Evolutionary conservation across 140 eudicot genomes (phyloP), one percentile per base, ranked within the genome.

Genomic region (Erigeron philadelphicus): DNA sequence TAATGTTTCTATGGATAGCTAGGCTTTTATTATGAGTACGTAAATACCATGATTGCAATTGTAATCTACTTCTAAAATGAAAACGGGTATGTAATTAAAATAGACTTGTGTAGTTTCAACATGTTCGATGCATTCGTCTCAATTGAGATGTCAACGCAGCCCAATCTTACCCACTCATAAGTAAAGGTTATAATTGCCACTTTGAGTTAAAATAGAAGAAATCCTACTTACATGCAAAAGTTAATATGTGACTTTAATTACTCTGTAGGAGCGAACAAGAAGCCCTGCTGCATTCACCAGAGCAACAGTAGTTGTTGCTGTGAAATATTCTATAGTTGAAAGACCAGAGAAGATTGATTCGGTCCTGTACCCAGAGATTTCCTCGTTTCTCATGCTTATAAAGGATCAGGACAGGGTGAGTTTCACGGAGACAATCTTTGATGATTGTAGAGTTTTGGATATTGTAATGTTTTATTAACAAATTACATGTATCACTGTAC

Each of bases 231-330:
- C 7, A 9, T 42, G n/a, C 21, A 10, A 63, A 69, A 56, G 72
- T 48, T 71, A 12, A 61, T 43, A 18, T 35, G 42, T 7, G 49
- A 45, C 38, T 45, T 17, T 78, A 48, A 46, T 16, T 83, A 60
- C 65, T 70, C 52, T 84, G 78, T 70, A 94, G 99, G 93, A 81
- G 84, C 70, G 99, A 74, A 83, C 84, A 64, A 83, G 83, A 3
- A 87, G 76, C 75, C 91, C 83, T 31, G 95, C 97, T 76, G 97
- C 97, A 57, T 94, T 94, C 59, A 94, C 95, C 66, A 81, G 97
- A 79, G 99, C 95, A 70, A 94, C 99, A 6, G 96, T 87, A 42
- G 99, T 82, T 59, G 95, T 85, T 75, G 99, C 99, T 43, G 90
- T 94, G 18, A 94, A 94, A 76, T 94, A 89, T 77, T 85, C 99